A percentile compares a stretch with the other conserved stretches of the same genome.
phyloP scores from a whole-genome alignment of 2,329 filamentous ascomycete species.

The Monilinia fructigena region DNA sequence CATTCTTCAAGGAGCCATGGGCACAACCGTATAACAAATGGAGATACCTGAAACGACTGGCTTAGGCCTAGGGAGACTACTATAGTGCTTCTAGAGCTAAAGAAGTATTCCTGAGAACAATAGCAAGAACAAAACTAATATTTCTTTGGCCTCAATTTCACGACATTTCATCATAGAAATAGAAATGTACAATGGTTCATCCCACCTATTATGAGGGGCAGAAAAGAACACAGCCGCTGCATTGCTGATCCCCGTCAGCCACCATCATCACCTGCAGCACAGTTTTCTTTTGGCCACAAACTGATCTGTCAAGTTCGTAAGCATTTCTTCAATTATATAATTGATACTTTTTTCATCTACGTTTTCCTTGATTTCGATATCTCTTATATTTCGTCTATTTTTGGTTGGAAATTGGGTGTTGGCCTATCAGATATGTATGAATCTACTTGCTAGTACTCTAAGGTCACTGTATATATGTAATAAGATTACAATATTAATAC shows the following conservation, averaged over 20 bases:
- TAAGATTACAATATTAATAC: neutral
- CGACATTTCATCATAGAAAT: neutral
- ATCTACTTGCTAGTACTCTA: neutral
- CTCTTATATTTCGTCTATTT: neutral
- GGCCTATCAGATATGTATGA: neutral
- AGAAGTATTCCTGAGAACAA: neutral
- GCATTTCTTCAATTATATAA: neutral
- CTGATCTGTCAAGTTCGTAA: constrained; percentile 13
- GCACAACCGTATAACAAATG: no score
- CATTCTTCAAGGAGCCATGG: no score
- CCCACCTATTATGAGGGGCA: constrained; percentile 12
- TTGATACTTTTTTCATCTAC: neutral
- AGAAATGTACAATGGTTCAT: neutral
- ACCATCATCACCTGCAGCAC: constrained; percentile 2
- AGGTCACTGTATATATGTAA: neutral
- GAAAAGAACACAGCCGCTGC: constrained; percentile 8
- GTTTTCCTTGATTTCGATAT: neutral
- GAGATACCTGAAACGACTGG: neutral
- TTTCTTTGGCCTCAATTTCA: neutral
- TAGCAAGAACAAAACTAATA: neutral
- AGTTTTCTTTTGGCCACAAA: constrained; percentile 5
- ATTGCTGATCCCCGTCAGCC: constrained; percentile 17
- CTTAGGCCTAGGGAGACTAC: neutral
- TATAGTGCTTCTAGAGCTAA: neutral
- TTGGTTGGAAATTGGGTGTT: neutral